Percentiles rank a stretch among this genome's conserved stretches.
Conservation (phyloP, 768 basidiomycete genomes). For the Auriculariales sp. region DNA sequence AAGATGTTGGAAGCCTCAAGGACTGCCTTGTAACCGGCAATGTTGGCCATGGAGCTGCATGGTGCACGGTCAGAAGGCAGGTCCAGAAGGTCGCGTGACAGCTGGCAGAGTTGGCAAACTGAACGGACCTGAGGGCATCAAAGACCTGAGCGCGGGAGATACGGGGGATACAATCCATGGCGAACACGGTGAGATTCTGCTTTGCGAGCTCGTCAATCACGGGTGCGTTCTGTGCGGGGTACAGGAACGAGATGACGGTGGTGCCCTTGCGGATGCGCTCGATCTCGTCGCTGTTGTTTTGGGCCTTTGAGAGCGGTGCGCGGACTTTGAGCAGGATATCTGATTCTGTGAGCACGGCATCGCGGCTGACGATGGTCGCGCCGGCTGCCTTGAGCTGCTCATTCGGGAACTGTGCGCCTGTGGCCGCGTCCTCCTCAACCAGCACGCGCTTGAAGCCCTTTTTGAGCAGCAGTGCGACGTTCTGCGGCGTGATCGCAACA, state of each 20-base stretch:
- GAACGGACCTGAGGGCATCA: conserved; percentile 61
- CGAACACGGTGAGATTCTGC: conserved; percentile 58
- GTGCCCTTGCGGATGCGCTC: conserved; percentile 52
- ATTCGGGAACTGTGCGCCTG: conserved; percentile 64
- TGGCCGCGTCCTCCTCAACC: conserved; percentile 58
- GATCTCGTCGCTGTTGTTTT: conserved; percentile 39
- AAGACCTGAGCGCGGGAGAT: conserved; percentile 85
- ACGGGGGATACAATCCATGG: conserved; percentile 87
- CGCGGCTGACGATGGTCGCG: conserved; percentile 57
- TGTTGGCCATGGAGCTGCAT: conserved; percentile 81
- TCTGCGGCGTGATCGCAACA: conserved; percentile 71
- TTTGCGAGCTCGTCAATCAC: conserved; percentile 57
- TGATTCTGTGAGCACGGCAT: conserved; percentile 49
- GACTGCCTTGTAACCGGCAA: conserved; percentile 86
- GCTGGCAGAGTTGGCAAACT: background rate
- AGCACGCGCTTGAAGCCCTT: conserved; percentile 68
- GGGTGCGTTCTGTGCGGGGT: conserved; percentile 67
- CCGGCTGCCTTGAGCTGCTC: conserved; percentile 69
- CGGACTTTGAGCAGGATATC: conserved; percentile 83
- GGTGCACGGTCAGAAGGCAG: background rate
- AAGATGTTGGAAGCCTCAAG: conserved; percentile 83
- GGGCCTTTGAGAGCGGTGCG: conserved; percentile 37
- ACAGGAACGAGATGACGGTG: conserved; percentile 72
- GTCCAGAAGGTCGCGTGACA: background rate
- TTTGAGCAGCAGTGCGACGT: conserved; percentile 58